Evolutionary conservation across 78 protist species (phyloP), one percentile per base, ranked within the genome.

Genomic region (Dictyostelium purpureum): DNA sequence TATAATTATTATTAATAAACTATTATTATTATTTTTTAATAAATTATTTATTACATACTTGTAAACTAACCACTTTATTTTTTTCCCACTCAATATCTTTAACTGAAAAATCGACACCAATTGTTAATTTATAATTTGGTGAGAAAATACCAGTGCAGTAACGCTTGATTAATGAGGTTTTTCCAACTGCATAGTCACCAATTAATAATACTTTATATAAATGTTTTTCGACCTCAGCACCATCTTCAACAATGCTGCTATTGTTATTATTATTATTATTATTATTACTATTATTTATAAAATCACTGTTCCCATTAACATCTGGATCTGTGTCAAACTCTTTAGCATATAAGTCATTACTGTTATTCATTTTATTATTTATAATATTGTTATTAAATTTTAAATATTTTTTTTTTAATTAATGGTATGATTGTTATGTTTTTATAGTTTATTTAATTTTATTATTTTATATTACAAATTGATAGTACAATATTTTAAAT

Each of bases 101-200:
- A 37, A 91, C 90, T 26, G 95, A 92, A 65, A 96, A 96, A 63
- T 96, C 95, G 0, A 94, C 97, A 63, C 96, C 96, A 28, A 96
- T 94, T 12, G 97, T 96, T 47, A 91, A 52, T 57, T 93, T 96
- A 69, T 96, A 96, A 42, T 88, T 87, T 38, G 96, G 94, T n/a
- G 95, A 91, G 42, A 96, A 96, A 14, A 63, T 33, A 18, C 96
- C 96, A 28, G 88, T 88, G 57, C 93, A 80, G 75, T 82, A 94
- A 40, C 97, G 37, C 51, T 77, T 66, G 37, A 91, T 87, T 5
- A 96, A 37, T 12, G 88, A 67, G 0, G 97, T 90, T 77, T 96
- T 96, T 19, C 97, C 97, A 4, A 76, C 94, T 43, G 94, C 94
- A 85, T 93, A 92, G 79, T 96, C 95, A 11, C 96, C 97, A 43